phyloP scores from a whole-genome alignment of 2,329 filamentous ascomycete species.

The Fusarium mundagurra region DNA sequence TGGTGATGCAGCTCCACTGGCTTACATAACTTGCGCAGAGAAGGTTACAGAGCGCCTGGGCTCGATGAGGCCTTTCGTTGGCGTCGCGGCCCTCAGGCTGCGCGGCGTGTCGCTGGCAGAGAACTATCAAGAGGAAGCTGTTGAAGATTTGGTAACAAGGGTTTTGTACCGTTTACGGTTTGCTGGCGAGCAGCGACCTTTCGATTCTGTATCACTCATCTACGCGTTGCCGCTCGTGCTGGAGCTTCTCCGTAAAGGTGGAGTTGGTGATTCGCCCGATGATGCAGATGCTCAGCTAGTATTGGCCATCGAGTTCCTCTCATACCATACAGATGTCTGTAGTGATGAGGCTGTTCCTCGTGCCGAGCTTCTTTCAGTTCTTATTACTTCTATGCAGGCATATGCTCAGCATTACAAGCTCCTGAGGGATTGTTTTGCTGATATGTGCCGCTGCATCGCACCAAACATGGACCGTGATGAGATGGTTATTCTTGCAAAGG shows the following conservation, averaged over 20 bases:
- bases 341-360: slow-evolving; percentile 80
- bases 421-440: slow-evolving; percentile 90
- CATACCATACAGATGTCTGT: slow-evolving; percentile 86
- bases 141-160: slow-evolving; percentile 86
- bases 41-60: slow-evolving; percentile 80
- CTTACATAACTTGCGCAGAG: slow-evolving; percentile 83
- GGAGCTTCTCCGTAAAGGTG: slow-evolving; percentile 80
- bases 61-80: slow-evolving; percentile 81
- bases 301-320: slow-evolving; percentile 85
- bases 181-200: slow-evolving; percentile 90
- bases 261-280: slow-evolving; percentile 77
- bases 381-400: slow-evolving; percentile 85
- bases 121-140: slow-evolving; percentile 79
- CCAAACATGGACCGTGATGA: slow-evolving; percentile 81
- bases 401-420: slow-evolving; percentile 95
- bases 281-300: slow-evolving; percentile 91
- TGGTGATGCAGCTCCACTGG: slow-evolving; percentile 79
- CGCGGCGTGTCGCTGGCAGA: slow-evolving; percentile 78
- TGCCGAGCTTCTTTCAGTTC: slow-evolving; percentile 72
- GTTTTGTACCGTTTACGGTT: slow-evolving; percentile 92
- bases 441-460: slow-evolving; percentile 85
- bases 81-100: slow-evolving; percentile 84
- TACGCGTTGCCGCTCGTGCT: slow-evolving; percentile 88
- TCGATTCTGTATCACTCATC: slow-evolving; percentile 86
- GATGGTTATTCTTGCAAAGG: slow-evolving; percentile 78